A percentile compares a stretch with the other conserved stretches of the same genome.
Conservation (phyloP, 306 rosid genomes). For the Amphicarpaea edgeworthii region DNA sequence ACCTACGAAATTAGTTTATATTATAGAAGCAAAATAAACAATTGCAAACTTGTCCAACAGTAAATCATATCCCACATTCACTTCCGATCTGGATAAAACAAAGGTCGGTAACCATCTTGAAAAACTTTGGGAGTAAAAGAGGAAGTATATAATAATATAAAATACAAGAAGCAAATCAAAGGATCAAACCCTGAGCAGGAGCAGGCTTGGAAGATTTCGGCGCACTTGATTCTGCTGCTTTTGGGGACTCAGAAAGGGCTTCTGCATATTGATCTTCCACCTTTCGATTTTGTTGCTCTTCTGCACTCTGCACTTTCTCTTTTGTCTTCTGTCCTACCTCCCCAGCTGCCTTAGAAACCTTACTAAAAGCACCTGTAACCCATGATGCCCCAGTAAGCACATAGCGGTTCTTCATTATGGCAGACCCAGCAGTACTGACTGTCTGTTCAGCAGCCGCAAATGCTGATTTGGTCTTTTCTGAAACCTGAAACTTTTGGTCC, state of each 20-base stretch:
- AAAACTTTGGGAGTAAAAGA: conserved; percentile 49
- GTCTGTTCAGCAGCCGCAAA: conserved; percentile 90
- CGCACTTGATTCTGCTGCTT: conserved; percentile 63
- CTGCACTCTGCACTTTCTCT: conserved; percentile 72
- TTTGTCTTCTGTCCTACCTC: conserved; percentile 91
- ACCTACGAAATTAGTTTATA: conserved; percentile 45
- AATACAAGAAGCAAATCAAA: conserved; percentile 64
- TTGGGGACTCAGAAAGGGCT: conserved; percentile 73
- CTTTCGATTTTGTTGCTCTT: conserved; percentile 70
- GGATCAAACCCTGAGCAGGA: conserved; percentile 91
- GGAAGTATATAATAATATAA: conserved; percentile 50
- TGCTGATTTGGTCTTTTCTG: conserved; percentile 94
- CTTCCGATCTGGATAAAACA: conserved; percentile 46
- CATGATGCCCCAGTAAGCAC: conserved; percentile 79
- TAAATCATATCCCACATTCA: conserved; percentile 54
- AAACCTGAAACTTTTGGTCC: conserved; percentile 96
- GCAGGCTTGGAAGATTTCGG: conserved; percentile 67
- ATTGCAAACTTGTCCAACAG: conserved; percentile 46
- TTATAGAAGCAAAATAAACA: conserved; percentile 42
- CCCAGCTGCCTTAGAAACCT: conserved; percentile 90
- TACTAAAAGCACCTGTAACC: conserved; percentile 86
- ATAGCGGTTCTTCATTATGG: conserved; percentile 93
- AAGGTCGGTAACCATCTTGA: conserved; percentile 33
- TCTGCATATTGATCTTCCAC: conserved; percentile 66
- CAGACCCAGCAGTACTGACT: conserved; percentile 89